phyloP scores from a whole-genome alignment of 2,329 filamentous ascomycete genomes.

The Aureobasidium sp. region DNA sequence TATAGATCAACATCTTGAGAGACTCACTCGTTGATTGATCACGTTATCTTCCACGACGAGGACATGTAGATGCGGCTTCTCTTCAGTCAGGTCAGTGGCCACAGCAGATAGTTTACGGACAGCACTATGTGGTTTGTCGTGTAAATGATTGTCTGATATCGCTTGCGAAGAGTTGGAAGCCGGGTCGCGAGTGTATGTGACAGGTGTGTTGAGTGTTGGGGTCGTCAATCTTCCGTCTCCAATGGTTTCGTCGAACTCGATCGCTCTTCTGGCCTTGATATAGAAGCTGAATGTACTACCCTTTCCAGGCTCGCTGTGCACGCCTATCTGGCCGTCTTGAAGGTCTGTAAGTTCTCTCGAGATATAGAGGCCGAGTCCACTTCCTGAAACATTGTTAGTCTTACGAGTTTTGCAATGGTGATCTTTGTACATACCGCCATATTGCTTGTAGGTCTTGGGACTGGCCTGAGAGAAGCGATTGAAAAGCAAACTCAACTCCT shows the following conservation, averaged over 20 bases:
- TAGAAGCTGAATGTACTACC: slow-evolving; percentile 75
- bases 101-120: slow-evolving; percentile 3
- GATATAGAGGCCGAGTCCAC: slow-evolving; percentile 74
- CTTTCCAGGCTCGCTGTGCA: slow-evolving; percentile 62
- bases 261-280: slow-evolving; percentile 60
- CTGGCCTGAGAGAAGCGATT: slow-evolving; percentile 74
- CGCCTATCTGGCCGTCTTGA: slow-evolving; percentile 73
- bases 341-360: slow-evolving; percentile 71
- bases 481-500: slow-evolving; percentile 57
- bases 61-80: slow-evolving; percentile 21
- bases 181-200: slow-evolving; percentile 4
- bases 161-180: background rate
- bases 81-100: background rate
- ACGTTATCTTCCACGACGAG: slow-evolving; percentile 35
- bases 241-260: background rate
- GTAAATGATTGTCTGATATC: background rate
- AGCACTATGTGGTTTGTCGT: background rate
- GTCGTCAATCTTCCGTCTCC: background rate
- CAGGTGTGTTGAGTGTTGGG: background rate
- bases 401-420: no score
- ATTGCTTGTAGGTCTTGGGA: slow-evolving; percentile 71
- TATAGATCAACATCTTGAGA: accelerated
- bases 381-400: slow-evolving; percentile 30
- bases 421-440: slow-evolving; percentile 55
- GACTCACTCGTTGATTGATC: slow-evolving; percentile 26